Percentiles rank a stretch among this genome's conserved stretches.
Evolutionary conservation across 2,329 filamentous ascomycete species (phyloP).

Genomic region (Sordariomycetes sp.): DNA sequence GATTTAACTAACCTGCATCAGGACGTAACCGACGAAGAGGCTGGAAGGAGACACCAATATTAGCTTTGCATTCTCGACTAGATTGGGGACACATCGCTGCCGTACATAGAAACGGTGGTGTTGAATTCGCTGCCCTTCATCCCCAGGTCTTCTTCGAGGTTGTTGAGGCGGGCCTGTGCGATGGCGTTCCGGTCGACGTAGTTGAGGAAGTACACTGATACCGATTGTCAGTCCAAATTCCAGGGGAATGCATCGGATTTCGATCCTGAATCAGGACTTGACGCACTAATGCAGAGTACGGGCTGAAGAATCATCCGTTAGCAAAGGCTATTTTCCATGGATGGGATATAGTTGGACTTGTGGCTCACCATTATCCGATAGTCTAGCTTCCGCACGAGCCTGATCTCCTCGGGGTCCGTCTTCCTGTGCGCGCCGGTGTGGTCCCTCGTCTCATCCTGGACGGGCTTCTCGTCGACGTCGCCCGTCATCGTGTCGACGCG

Average conservation of each 20-base stretch:
- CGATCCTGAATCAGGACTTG: background rate
- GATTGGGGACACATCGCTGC: background rate
- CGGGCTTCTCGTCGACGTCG: background rate
- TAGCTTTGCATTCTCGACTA: background rate
- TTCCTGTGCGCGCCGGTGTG: slow-evolving; percentile 26
- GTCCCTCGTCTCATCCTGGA: slow-evolving; percentile 15
- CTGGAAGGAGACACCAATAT: slow-evolving; percentile 13
- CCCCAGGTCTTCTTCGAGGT: slow-evolving; percentile 33
- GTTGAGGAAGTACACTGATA: slow-evolving; percentile 32
- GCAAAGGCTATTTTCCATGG: background rate
- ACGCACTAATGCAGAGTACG: background rate
- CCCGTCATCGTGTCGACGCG: background rate
- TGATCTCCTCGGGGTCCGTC: slow-evolving; percentile 27
- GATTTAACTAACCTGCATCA: slow-evolving; percentile 19
- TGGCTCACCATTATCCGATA: slow-evolving; percentile 26
- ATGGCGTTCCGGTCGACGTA: slow-evolving; percentile 36
- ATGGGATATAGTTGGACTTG: background rate
- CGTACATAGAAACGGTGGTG: slow-evolving; percentile 24
- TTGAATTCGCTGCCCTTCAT: slow-evolving; percentile 48
- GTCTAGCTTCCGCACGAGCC: slow-evolving; percentile 28
- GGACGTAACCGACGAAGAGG: slow-evolving; percentile 30
- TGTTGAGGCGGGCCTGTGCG: slow-evolving; percentile 32
- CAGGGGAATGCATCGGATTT: background rate
- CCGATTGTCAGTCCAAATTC: slow-evolving; percentile 11
- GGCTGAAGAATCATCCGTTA: background rate